Base-by-base conservation (phyloP, 2,329 filamentous ascomycete genomes). In the Fusarium kyushuense region DNA sequence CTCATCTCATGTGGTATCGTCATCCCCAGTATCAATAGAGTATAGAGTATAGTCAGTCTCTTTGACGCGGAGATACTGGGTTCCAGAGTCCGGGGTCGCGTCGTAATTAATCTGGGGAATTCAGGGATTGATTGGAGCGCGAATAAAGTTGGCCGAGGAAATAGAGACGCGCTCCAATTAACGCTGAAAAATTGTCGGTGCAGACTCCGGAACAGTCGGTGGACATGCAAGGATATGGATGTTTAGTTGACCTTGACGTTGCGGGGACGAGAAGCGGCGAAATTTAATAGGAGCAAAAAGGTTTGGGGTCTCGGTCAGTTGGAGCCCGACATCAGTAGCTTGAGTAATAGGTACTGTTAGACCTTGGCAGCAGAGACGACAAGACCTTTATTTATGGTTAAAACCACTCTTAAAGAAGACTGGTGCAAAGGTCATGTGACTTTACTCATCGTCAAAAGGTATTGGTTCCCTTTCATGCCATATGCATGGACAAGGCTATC, bases 111-210 rank as follows among this genome's bases (percentile, higher is more conserved):
- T 52, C 65, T 66, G 65, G 65, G 62, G 49, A 55, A 67, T 55
- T 47, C 32, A 41, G 57, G 53, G 48, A 46, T 19, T 69, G 66
- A 69, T 69, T 69, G 66, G 66, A 43, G 66, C 66, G 66, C 21
- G 46, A 69, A 49, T 48, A 25, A 14, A 40, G 21, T 27, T 45
- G 19, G 4, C 32, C 30, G 30, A 53, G n/a, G 10, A 38, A 33
- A 27, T 21, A 17, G 25, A 16, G 53, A 69, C 33, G 65, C 66
- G 66, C 66, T 7, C 66, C 66, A 69, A 69, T 69, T 25, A 63
- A 48, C 19, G 16, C 10, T 12, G 6, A 10, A 29, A 30, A 29
- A 46, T 27, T 29, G 25, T 27, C 38, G 36, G 38, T 25, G 29
- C 13, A 25, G 58, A 63, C 40, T 19, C 42, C 63, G 47, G 36